These are phyloP conservation scores for Nicotiana otophora DNA, from an alignment of 257 asterid species.

Conservation along the genomic window DNA sequence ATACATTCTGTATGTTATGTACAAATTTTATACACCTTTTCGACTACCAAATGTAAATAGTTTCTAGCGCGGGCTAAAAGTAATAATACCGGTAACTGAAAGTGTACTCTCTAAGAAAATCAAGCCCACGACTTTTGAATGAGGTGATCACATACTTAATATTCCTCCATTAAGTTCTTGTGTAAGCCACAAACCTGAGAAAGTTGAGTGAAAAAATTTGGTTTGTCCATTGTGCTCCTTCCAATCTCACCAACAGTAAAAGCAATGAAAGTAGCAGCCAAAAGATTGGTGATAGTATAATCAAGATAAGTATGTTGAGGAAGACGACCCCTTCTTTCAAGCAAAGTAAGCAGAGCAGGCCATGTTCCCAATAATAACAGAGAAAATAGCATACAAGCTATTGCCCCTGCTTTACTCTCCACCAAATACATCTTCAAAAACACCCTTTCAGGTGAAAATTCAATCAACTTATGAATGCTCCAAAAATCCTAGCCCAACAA, in stretches of 20 bases:
- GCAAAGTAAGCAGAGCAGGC: slow-evolving; percentile 83
- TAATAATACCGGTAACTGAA: too few relatives aligned
- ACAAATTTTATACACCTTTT: too few relatives aligned
- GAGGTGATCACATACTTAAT: too few relatives aligned
- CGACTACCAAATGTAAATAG: too few relatives aligned
- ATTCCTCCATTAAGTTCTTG: not conserved
- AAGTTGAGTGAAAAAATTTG: slow-evolving; percentile 64
- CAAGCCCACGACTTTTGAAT: too few relatives aligned
- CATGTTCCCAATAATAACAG: slow-evolving; percentile 80
- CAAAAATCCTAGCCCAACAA: slow-evolving; percentile 28
- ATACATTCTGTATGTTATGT: too few relatives aligned
- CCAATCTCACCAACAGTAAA: slow-evolving; percentile 87
- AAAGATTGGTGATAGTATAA: slow-evolving; percentile 73
- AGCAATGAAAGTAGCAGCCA: slow-evolving; percentile 79
- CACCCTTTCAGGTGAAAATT: slow-evolving; percentile 16
- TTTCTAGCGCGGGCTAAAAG: not conserved
- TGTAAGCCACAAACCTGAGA: slow-evolving; percentile 47
- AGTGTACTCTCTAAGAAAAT: too few relatives aligned
- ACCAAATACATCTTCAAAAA: slow-evolving; percentile 63
- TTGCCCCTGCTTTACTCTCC: slow-evolving; percentile 94
- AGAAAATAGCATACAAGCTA: slow-evolving; percentile 75
- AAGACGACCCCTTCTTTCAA: slow-evolving; percentile 89
- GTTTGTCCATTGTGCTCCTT: slow-evolving; percentile 38
- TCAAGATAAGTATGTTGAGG: slow-evolving; percentile 96
- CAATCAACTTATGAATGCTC: slow-evolving; percentile 24